Evolutionary conservation across 169 alveolate genomes (phyloP).

Genomic region (Plasmodium gallinaceum): DNA sequence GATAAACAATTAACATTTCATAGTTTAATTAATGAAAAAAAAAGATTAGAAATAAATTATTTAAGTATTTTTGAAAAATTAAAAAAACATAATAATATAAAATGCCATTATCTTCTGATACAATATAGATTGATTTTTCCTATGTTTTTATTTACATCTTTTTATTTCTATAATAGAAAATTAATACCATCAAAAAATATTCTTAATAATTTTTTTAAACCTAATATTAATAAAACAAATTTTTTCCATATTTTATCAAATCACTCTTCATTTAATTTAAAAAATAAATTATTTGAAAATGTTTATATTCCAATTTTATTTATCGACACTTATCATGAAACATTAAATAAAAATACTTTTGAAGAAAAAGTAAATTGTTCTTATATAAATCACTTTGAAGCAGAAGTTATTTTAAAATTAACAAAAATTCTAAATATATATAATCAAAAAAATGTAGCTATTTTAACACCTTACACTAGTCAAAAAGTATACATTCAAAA

Average conservation of each 20-base stretch:
- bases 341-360: constrained; percentile 19
- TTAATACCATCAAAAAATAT: constrained; percentile 71
- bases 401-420: constrained; percentile 37
- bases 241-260: background rate
- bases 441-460: constrained; percentile 28
- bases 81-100: constrained; percentile 21
- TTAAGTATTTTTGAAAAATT: constrained; percentile 61
- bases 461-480: constrained; percentile 59
- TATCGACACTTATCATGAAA: constrained; percentile 50
- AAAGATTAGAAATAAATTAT: constrained; percentile 63
- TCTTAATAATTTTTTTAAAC: constrained; percentile 13
- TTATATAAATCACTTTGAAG: constrained; percentile 52
- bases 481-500: constrained; percentile 54
- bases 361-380: constrained; percentile 48
- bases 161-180: constrained; percentile 61
- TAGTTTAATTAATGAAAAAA: constrained; percentile 49
- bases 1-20: constrained; percentile 67
- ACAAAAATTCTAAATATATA: background rate
- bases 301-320: constrained; percentile 40
- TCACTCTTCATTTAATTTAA: background rate
- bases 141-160: constrained; percentile 63
- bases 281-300: background rate
- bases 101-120: constrained; percentile 30
- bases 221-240: background rate
- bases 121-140: constrained; percentile 70